Conservation (phyloP, 306 rosid species). For the Vigna angularis region DNA sequence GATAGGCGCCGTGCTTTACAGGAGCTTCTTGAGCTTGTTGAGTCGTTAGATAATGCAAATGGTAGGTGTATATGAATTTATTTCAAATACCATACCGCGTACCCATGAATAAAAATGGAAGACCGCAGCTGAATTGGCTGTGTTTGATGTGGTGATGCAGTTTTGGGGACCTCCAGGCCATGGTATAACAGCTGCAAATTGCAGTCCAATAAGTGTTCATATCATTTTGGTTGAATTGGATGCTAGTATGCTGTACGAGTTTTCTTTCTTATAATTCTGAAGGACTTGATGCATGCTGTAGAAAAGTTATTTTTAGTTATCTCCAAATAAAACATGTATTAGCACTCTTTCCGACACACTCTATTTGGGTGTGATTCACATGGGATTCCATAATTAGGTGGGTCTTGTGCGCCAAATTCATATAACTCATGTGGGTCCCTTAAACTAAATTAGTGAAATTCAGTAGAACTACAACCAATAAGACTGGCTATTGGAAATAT, state of each 20-base stretch:
- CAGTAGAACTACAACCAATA: background rate
- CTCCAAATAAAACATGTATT: background rate
- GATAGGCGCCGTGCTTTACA: constrained; percentile 76
- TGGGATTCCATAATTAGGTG: background rate
- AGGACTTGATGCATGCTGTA: background rate
- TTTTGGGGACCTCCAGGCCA: background rate
- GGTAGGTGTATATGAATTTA: constrained; percentile 53
- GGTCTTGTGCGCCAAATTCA: background rate
- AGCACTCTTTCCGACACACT: background rate
- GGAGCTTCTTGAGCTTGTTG: constrained; percentile 87
- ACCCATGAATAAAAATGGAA: background rate
- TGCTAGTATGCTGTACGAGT: background rate
- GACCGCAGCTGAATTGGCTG: background rate
- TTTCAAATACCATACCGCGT: constrained; percentile 20
- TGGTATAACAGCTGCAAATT: background rate
- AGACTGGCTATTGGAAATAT: background rate
- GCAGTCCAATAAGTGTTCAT: background rate
- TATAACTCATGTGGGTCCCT: background rate
- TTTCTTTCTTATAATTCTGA: background rate
- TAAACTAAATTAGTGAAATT: background rate
- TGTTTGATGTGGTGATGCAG: background rate
- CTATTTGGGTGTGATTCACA: background rate
- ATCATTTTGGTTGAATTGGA: constrained; percentile 6
- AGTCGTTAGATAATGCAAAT: constrained; percentile 82
- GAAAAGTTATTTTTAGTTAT: constrained; percentile 28